Evolutionary conservation across 495 filamentous ascomycete genomes (phyloP), one percentile per base, ranked within the genome.

Genomic region (Venustampulla echinocandica): DNA sequence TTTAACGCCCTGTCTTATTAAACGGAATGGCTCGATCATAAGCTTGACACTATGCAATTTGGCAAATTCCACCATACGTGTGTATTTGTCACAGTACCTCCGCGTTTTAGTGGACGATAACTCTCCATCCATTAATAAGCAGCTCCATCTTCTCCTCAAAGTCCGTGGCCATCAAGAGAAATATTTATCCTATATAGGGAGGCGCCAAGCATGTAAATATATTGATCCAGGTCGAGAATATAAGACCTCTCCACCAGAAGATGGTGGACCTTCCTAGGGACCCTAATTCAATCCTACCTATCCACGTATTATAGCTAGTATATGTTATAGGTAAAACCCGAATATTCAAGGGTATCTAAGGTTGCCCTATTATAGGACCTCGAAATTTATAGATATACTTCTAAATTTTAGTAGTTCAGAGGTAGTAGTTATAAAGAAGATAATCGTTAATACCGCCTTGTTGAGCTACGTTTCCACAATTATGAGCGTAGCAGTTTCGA

Each of bases 1-100:
- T 27, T 64, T 66, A 24, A 81, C 71, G 15, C 78, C 79, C 27
- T 69, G 63, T 22, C 60, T 61, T 7, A 59, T 71, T 66, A 81
- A 64, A 0, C 73, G 71, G 41, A 58, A 59, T 13, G 30, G 25
- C 37, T 67, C 60, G 17, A 57, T 47, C 9, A 54, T 28, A 5
- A 63, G 64, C 52, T 47, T 53, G 37, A 68, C 49, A 4, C 45
- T 37, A 30, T 67, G 58, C 21, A 55, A 47, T n/a, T 61, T 63
- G 0, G 64, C 61, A 40, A 70, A 68, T 11, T 53, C 46, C 24
- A 70, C 58, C 65, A 66, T 70, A 37, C 64, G 52, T 24, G 48
- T 44, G 52, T 66, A 60, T n/a, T n/a, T n/a, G n/a, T n/a, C 18
- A 57, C 28, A 13, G 40, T 52, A n/a, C 33, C 50, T 42, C 20